phyloP scores from a whole-genome alignment of 1,284 basidiomycete genomes.

The Boletellus deceptivus region DNA sequence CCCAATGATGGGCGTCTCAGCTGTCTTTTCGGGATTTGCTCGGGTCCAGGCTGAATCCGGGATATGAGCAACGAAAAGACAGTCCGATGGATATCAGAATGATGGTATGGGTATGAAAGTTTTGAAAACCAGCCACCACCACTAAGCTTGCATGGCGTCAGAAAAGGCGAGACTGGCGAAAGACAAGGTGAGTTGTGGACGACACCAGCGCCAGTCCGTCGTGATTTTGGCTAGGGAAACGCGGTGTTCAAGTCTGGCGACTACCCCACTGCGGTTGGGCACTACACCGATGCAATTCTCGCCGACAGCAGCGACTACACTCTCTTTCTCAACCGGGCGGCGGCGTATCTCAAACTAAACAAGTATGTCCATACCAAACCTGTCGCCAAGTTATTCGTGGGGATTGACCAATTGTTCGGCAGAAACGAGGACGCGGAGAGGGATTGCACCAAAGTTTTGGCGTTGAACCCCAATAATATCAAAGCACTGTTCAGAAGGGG shows the following conservation, averaged over 20 bases:
- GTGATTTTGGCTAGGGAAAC: conserved; percentile 48
- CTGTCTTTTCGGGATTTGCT: conserved; percentile 1
- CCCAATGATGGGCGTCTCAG: neutral
- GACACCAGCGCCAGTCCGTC: neutral
- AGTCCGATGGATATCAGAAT: neutral
- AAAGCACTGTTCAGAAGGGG: conserved; percentile 74
- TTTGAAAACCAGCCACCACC: conserved; percentile 7
- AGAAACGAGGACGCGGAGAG: conserved; percentile 74
- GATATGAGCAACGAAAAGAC: neutral
- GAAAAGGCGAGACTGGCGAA: conserved; percentile 33
- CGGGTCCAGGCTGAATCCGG: neutral
- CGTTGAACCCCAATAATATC: conserved; percentile 53
- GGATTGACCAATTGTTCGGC: conserved; percentile 3
- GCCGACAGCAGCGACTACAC: conserved; percentile 63
- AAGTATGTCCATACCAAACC: conserved; percentile 55
- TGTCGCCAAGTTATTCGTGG: conserved; percentile 2
- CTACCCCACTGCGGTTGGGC: conserved; percentile 54
- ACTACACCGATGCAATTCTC: conserved; percentile 72
- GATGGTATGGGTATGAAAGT: neutral
- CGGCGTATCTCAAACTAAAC: conserved; percentile 81
- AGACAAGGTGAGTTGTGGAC: conserved; percentile 24
- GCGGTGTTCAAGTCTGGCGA: conserved; percentile 54
- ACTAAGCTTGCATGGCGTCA: conserved; percentile 30
- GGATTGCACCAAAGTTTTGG: conserved; percentile 62
- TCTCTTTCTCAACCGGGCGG: conserved; percentile 74